These are phyloP conservation scores for Aureobasidium subglaciale DNA, from an alignment of 2,329 filamentous ascomycete species.

Conservation along the genomic window DNA sequence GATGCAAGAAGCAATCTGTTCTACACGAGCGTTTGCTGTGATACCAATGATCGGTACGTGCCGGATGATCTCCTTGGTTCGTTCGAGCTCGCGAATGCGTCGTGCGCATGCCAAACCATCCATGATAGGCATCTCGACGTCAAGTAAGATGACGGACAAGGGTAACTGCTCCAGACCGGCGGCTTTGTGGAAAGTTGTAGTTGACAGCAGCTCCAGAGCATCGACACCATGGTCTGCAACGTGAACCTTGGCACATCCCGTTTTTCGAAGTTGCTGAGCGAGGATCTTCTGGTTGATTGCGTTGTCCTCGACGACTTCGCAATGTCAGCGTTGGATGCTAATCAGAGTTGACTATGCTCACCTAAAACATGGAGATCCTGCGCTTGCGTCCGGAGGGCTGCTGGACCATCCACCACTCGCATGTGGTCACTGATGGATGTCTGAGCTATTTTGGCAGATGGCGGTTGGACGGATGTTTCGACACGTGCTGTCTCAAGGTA, in stretches of 20 bases:
- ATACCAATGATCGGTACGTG: conserved; percentile 73
- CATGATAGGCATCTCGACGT: conserved; percentile 79
- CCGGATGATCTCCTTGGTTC: conserved; percentile 52
- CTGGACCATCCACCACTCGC: conserved; percentile 24
- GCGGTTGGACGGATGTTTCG: background rate
- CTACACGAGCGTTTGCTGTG: conserved; percentile 68
- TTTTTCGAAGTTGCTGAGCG: conserved; percentile 32
- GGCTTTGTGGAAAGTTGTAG: conserved; percentile 16
- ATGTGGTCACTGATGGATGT: background rate
- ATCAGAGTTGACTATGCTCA: conserved; percentile 19
- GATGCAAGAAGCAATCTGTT: conserved; percentile 54
- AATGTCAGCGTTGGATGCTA: background rate
- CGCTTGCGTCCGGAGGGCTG: conserved; percentile 33
- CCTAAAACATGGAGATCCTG: conserved; percentile 21
- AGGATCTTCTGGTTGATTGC: conserved; percentile 35
- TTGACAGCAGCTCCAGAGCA: conserved; percentile 28
- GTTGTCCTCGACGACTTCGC: conserved; percentile 31
- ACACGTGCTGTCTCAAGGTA: conserved; percentile 47
- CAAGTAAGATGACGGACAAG: conserved; percentile 60
- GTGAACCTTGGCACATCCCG: conserved; percentile 28
- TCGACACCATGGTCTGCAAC: conserved; percentile 35
- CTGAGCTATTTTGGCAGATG: background rate
- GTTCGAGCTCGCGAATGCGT: conserved; percentile 61
- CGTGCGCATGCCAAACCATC: conserved; percentile 68
- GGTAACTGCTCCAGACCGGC: background rate